Evolutionary conservation across 495 filamentous ascomycete genomes (phyloP).

Genomic region (Staphylotrichum tortipilum): DNA sequence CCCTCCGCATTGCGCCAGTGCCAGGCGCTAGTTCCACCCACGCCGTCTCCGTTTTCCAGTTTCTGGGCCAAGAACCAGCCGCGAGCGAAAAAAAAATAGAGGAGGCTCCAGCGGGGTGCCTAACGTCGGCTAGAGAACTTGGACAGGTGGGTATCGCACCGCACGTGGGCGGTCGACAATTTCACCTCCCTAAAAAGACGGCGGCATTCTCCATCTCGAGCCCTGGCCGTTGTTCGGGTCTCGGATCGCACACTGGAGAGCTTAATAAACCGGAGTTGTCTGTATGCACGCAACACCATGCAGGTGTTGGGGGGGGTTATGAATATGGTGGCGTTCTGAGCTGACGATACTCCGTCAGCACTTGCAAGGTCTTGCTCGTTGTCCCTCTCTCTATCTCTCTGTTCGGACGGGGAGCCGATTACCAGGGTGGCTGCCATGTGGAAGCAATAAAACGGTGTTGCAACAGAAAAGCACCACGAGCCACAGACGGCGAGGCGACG

Average conservation of each 20-base stretch:
- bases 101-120: not conserved
- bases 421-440: not conserved
- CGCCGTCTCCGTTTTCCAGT: not conserved
- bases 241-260: too few relatives aligned
- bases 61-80: not conserved
- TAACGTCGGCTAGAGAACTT: not conserved
- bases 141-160: not conserved
- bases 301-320: too few relatives aligned
- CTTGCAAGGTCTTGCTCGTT: too few relatives aligned
- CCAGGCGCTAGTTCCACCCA: not conserved
- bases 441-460: not conserved
- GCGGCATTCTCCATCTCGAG: too few relatives aligned
- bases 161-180: slow-evolving; percentile 1
- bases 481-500: too few relatives aligned
- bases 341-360: too few relatives aligned
- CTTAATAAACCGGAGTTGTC: too few relatives aligned
- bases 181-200: not conserved
- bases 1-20: slow-evolving; percentile 1
- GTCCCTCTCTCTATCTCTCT: too few relatives aligned
- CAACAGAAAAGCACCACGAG: not conserved
- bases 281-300: too few relatives aligned
- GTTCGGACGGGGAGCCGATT: too few relatives aligned
- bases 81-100: not conserved
- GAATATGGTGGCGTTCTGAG: too few relatives aligned
- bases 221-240: too few relatives aligned